phyloP scores from a whole-genome alignment of 2,329 filamentous ascomycete genomes.

The Colletotrichum siamense region DNA sequence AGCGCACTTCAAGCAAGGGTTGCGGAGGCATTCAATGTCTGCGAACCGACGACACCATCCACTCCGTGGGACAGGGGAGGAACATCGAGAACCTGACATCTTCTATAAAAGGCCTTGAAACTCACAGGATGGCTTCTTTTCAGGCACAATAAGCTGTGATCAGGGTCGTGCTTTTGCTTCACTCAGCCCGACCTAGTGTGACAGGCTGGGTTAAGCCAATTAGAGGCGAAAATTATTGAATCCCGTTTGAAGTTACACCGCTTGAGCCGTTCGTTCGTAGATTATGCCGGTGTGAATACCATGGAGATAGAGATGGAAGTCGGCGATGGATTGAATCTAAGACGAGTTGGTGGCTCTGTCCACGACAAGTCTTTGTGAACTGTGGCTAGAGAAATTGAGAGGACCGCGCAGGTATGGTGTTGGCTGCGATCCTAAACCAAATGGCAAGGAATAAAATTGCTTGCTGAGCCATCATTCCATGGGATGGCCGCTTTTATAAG shows the following conservation, averaged over 20 bases:
- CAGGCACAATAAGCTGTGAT: neutral
- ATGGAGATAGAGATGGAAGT: neutral
- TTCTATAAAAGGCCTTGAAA: neutral
- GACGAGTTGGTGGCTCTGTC: no score
- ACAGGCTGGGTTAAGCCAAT: neutral
- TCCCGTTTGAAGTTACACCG: fast-evolving
- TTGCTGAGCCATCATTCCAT: neutral
- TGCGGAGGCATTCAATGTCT: neutral
- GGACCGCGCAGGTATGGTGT: no score
- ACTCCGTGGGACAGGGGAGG: fast-evolving
- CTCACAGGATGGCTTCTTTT: fast-evolving
- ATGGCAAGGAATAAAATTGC: neutral
- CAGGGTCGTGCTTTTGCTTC: neutral
- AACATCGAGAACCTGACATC: neutral
- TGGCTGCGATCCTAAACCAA: no score
- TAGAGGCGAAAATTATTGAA: fast-evolving
- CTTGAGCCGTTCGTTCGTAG: fast-evolving
- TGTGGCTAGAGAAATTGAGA: no score
- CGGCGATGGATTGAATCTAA: no score
- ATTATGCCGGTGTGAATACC: fast-evolving
- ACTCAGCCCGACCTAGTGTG: neutral
- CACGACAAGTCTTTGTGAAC: no score
- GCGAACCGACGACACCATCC: neutral
- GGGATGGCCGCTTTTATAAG: fast-evolving
- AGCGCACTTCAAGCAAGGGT: fast-evolving